Evolutionary conservation across 2,329 filamentous ascomycete genomes (phyloP), one percentile per base, ranked within the genome.

Genomic region (Coniella lustricola): DNA sequence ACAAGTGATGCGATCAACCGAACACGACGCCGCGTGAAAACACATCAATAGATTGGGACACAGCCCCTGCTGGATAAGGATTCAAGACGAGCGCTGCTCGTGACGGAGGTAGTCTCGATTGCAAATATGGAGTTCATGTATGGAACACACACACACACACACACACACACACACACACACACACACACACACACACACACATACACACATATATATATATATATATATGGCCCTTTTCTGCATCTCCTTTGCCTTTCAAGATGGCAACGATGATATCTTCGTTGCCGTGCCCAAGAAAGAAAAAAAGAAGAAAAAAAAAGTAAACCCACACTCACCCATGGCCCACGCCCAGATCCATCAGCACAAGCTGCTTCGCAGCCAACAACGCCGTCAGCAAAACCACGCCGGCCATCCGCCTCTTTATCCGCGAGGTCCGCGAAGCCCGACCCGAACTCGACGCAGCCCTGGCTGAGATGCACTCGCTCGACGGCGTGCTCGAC

Each of bases 341-440:
- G 16, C 16, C 14, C 10, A n/a, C 17, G 5, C 5, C 20, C 57
- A 69, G 66, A 56, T 62, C 65, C 44, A 66, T 69, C 34, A 63
- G 60, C 37, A 63, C 63, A 43, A 63, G 63, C 50, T 72, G 68
- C 56, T 64, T 60, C 49, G 60, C 61, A 10, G 61, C 66, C 7
- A 61, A 62, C 54, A 62, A 57, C 40, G 62, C 63, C 50, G 64
- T 70, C 37, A 56, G 60, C 25, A 60, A 62, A 35, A 62, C 64
- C n/a, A 59, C 63, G 18, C 48, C 55, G 9, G 52, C 60, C 29
- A 56, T 71, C 20, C 59, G 60, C 49, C 50, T 52, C 33, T 70
- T 70, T 46, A 65, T 70, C 7, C 66, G 67, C 32, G 62, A 68
- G 16, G 64, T 71, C 1, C 67, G 67, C 33, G 67, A 70, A 51